Evolutionary conservation across 441 rosid genomes (phyloP), one percentile per base, ranked within the genome.

Genomic region (Euphorbia schlechtendalii): DNA sequence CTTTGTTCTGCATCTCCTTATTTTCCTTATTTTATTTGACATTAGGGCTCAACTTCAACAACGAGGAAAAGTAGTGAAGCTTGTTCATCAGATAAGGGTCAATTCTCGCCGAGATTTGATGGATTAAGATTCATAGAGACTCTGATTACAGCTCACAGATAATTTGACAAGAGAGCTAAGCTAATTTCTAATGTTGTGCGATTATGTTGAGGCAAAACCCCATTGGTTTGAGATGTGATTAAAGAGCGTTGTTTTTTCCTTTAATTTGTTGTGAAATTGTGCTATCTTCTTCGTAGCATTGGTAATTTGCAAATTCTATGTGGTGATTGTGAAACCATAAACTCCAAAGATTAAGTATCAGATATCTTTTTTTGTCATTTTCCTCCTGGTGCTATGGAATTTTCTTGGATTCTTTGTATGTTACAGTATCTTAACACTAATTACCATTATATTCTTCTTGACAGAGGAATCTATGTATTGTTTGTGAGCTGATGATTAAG

Each of bases 91-190:
- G 75, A 71, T n/a, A 73, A 65, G 79, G 86, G 81, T 74, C 81
- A 80, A 74, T 86, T 89, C 63, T 81, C 83, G 63, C 95, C 95
- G 25, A 82, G 86, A 58, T 87, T 91, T 64, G 98, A 92, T 61
- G 96, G 96, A n/a, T 69, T 92, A 72, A 82, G 89, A 80, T 92
- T 92, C 80, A 92, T 92, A 28, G 98, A 89, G 82, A 92, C 98
- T 5, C 73, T 92, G 69, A 74, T 92, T 4, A 92, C 98, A 13
- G 96, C 96, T 18, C 98, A 92, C 78, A 80, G 96, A 78, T 90
- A 66, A 61, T 17, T 24, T 18, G 7, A 21, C n/a, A 3, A 15
- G 3, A 43, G 4, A 4, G 41, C 6, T 8, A 8, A 38, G 41
- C 1, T 5, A 41, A n/a, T 13, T 51, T 51, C 17, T 12, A 41